Evolutionary conservation across 2,329 filamentous ascomycete genomes (phyloP).

Genomic region (Alternaria infectoria): DNA sequence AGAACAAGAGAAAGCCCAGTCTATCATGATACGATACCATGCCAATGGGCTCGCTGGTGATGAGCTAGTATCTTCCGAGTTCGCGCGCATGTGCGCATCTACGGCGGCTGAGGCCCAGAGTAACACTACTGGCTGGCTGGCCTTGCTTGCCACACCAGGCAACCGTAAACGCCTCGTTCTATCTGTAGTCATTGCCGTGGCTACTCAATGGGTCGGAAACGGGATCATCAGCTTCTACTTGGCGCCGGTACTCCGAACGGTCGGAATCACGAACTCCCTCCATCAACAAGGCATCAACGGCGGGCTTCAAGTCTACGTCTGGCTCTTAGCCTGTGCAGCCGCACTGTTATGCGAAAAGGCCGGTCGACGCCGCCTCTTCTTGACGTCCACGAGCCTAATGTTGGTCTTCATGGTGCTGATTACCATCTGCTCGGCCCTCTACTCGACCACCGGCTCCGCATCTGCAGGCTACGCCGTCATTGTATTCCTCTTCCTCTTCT

Average conservation of each 20-base stretch:
- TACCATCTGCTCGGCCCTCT: conserved; percentile 48
- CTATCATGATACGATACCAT: conserved; percentile 62
- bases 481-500: conserved; percentile 24
- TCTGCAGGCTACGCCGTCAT: conserved; percentile 23
- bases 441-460: conserved; percentile 7
- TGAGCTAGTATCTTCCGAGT: conserved; percentile 10
- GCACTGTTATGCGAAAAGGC: conserved; percentile 52
- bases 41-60: conserved; percentile 50
- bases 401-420: conserved; percentile 52
- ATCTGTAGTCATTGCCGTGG: conserved; percentile 43
- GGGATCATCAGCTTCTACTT: conserved; percentile 48
- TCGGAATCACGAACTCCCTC: conserved; percentile 46
- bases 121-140: not conserved
- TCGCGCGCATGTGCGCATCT: conserved; percentile 8
- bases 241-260: conserved; percentile 45
- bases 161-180: conserved; percentile 51
- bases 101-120: not conserved
- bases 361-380: conserved; percentile 53
- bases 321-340: conserved; percentile 42
- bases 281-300: conserved; percentile 50
- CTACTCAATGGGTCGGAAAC: conserved; percentile 52
- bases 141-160: conserved; percentile 33
- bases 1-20: conserved; percentile 59
- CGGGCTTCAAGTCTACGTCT: conserved; percentile 51
- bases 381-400: conserved; percentile 53